Evolutionary conservation across 2,329 filamentous ascomycete species (phyloP).

Genomic region (Hirsutella rhossiliensis): DNA sequence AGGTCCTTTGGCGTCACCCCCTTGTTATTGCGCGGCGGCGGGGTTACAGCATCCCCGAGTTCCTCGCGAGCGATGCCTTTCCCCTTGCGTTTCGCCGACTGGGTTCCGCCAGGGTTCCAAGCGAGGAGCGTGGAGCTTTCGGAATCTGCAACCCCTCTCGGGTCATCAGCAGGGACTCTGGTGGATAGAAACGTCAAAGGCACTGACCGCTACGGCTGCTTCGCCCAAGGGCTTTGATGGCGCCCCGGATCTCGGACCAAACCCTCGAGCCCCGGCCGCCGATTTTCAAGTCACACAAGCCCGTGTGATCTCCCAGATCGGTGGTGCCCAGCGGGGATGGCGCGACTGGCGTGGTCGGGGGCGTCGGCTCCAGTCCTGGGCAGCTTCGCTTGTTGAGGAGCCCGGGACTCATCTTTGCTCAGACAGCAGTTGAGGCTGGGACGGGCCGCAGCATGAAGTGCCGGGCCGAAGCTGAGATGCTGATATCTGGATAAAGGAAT

Average conservation of each 20-base stretch:
- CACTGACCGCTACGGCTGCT: slow-evolving; percentile 14
- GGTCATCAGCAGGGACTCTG: no score
- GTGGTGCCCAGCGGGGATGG: neutral
- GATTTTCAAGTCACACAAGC: slow-evolving; percentile 8
- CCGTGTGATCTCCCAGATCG: neutral
- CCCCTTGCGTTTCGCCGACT: slow-evolving; percentile 2
- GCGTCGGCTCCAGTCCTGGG: slow-evolving; percentile 9
- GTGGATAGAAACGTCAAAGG: neutral
- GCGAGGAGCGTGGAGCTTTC: slow-evolving; percentile 9
- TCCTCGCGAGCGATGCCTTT: slow-evolving; percentile 2
- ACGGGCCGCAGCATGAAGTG: no score
- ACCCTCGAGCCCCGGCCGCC: slow-evolving; percentile 16
- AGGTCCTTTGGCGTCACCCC: slow-evolving; percentile 11
- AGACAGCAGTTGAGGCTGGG: neutral
- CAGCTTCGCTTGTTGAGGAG: slow-evolving; percentile 13
- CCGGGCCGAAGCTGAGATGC: neutral
- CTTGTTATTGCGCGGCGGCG: slow-evolving; percentile 7
- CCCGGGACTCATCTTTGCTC: slow-evolving; percentile 16
- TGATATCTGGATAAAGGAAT: slow-evolving; percentile 1
- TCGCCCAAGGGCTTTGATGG: slow-evolving; percentile 19
- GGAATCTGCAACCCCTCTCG: slow-evolving; percentile 8
- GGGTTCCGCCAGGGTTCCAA: slow-evolving; percentile 2
- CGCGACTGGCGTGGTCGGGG: slow-evolving; percentile 5
- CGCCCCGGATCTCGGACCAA: slow-evolving; percentile 22
- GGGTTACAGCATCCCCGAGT: neutral